Base-by-base conservation (phyloP, 2,329 filamentous ascomycete species). In the Arthrocladium fulminans region DNA sequence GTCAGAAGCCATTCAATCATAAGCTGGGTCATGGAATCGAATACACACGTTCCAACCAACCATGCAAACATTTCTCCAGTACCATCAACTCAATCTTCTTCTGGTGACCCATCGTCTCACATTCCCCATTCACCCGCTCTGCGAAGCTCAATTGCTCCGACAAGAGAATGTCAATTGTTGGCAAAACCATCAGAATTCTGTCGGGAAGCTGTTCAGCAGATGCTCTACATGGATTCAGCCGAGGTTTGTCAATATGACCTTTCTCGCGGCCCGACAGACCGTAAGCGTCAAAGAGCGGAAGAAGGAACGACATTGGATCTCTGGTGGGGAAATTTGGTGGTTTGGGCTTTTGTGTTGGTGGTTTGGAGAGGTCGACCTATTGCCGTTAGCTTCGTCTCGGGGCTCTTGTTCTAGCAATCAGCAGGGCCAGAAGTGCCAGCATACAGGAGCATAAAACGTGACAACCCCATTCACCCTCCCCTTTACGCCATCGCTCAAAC, bases 251-350 rank as follows among this genome's bases (percentile, higher is more conserved):
- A 17, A 19, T 23, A 42, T 23, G 24, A 10, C 15, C 37, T 30
- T 13, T 13, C 7, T 15, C 17, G 13, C 34, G 20, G 2, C 13
- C 40, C 9, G 60, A 59, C 2, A 56, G 65, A 1, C 66, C 63
- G 50, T 75, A 75, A 0, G 69, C 58, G 53, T 74, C 69, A 37
- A 68, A 72, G 7, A 75, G 55, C 0, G 68, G 68, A 20, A 65
- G 45, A 42, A 74, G 48, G 13, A 68, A 65, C 0, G 51, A 49
- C 13, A 68, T 25, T 0, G 68, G 69, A 47, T 75, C 71, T 1
- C 49, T 59, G 19, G 59, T 58, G 1, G 69, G 67, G 34, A 62
- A 63, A 3, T 49, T 53, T 1, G 51, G 47, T 3, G 61, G 67
- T 8, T 57, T 62, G 0, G 66, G 67, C 52, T 74, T 75, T 32